Conservation (phyloP, 768 basidiomycete species). For the Lactarius quietus region DNA sequence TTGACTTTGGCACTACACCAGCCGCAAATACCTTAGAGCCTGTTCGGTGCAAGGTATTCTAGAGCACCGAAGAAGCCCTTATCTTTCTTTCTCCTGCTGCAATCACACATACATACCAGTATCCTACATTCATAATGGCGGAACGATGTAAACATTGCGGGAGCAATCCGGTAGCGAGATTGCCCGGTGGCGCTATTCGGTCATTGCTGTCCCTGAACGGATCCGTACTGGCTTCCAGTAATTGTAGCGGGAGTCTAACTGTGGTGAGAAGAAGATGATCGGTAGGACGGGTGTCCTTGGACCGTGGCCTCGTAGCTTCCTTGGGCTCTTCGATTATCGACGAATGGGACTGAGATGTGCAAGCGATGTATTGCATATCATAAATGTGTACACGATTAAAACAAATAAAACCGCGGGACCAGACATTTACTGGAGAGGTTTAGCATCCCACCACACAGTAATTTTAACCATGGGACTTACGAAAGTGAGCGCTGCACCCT, state of each 20-base stretch:
- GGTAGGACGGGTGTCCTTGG: neutral
- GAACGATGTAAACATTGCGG: slow-evolving; percentile 7
- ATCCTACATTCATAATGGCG: neutral
- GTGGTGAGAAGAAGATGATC: too few relatives aligned
- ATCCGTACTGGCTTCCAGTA: neutral
- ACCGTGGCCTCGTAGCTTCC: neutral
- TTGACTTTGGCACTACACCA: neutral
- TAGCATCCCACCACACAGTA: neutral
- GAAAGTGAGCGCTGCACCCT: slow-evolving; percentile 93
- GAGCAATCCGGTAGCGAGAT: slow-evolving; percentile 15
- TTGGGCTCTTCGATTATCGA: slow-evolving; percentile 4
- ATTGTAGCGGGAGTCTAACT: neutral
- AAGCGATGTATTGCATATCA: slow-evolving; percentile 20
- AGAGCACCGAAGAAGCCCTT: neutral
- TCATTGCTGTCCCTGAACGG: neutral
- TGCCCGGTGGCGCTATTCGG: slow-evolving; percentile 14
- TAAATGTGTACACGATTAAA: slow-evolving; percentile 20
- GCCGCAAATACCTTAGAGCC: neutral
- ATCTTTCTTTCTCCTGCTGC: neutral
- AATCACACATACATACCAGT: slow-evolving; percentile 3
- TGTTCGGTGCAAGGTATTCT: neutral
- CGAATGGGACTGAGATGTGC: slow-evolving; percentile 12
- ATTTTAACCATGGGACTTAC: slow-evolving; percentile 47
- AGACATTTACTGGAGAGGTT: slow-evolving; percentile 20
- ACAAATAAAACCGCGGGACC: slow-evolving; percentile 4